phyloP scores from a whole-genome alignment of 345 rosid species.

The Adansonia digitata region DNA sequence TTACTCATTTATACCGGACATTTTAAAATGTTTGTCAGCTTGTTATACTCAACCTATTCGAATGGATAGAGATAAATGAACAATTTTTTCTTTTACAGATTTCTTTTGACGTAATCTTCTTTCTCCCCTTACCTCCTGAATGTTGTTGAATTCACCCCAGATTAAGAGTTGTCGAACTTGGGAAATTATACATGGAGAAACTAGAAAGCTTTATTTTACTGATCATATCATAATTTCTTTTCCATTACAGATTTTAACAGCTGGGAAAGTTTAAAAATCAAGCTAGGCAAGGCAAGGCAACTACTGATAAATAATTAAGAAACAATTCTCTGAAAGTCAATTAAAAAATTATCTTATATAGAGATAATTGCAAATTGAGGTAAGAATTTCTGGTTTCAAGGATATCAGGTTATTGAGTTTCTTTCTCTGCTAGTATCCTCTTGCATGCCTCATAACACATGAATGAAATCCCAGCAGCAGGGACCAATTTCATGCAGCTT shows the following conservation, averaged over 20 bases:
- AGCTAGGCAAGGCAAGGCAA: too few species aligned
- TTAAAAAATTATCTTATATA: background rate
- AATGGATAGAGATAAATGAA: background rate
- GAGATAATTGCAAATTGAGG: background rate
- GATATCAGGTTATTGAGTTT: background rate
- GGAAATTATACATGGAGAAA: too few species aligned
- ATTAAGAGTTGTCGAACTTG: background rate
- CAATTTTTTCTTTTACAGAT: background rate
- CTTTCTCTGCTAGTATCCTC: background rate
- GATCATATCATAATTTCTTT: background rate
- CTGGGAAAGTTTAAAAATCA: too few species aligned
- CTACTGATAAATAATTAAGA: background rate
- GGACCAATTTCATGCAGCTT: conserved; percentile 2
- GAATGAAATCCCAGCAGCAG: conserved; percentile 5
- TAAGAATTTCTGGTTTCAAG: background rate
- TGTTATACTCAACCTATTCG: background rate
- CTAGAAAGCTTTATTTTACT: background rate
- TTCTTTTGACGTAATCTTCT: background rate
- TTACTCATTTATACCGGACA: too few species aligned
- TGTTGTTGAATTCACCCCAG: background rate
- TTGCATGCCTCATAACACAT: conserved; percentile 5
- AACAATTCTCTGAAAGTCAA: background rate
- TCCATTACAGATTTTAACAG: background rate
- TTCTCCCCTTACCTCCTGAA: background rate
- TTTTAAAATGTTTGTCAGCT: background rate